Evolutionary conservation across 192 early-diverging fungal genomes (phyloP).

Genomic region (Coemansia sp.): DNA sequence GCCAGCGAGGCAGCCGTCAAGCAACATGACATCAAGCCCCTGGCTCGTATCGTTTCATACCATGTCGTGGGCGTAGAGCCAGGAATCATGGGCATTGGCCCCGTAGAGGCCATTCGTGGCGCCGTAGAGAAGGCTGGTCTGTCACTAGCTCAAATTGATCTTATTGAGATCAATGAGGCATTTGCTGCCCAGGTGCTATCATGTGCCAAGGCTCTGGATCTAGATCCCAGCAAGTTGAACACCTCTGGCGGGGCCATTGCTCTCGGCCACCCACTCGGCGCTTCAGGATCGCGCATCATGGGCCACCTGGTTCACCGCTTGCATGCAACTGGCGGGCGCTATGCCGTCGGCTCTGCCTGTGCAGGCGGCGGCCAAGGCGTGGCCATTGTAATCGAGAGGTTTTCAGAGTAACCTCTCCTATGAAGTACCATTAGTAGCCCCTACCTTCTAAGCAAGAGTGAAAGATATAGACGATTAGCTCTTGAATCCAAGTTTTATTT

Average conservation of each 20-base stretch:
- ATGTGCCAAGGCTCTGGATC: slow-evolving; percentile 82
- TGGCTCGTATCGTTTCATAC: slow-evolving; percentile 86
- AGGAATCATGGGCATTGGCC: slow-evolving; percentile 95
- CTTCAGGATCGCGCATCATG: slow-evolving; percentile 93
- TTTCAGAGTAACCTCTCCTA: too few species aligned
- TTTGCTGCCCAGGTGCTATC: slow-evolving; percentile 91
- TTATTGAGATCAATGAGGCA: slow-evolving; percentile 98
- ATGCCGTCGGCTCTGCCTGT: slow-evolving; percentile 91
- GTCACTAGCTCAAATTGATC: slow-evolving; percentile 77
- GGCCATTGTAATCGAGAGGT: slow-evolving; percentile 66
- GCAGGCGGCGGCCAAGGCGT: slow-evolving; percentile 93
- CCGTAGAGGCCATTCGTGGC: slow-evolving; percentile 83
- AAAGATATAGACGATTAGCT: too few species aligned
- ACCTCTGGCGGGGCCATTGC: slow-evolving; percentile 91
- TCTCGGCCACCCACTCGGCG: slow-evolving; percentile 91
- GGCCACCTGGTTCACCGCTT: slow-evolving; percentile 83
- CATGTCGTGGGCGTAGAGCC: slow-evolving; percentile 86
- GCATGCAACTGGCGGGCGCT: slow-evolving; percentile 75
- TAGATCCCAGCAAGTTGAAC: slow-evolving; percentile 79
- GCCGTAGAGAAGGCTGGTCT: slow-evolving; percentile 81
- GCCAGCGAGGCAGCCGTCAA: slow-evolving; percentile 85
- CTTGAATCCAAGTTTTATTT: too few species aligned
- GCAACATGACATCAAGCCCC: slow-evolving; percentile 72
- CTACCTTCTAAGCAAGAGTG: too few species aligned
- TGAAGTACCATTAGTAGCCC: too few species aligned